Percentiles rank a stretch among this genome's conserved stretches.
These are phyloP conservation scores for Amesomyces nigricolor DNA, from an alignment of 2,329 filamentous ascomycete genomes.

Conservation along the genomic window DNA sequence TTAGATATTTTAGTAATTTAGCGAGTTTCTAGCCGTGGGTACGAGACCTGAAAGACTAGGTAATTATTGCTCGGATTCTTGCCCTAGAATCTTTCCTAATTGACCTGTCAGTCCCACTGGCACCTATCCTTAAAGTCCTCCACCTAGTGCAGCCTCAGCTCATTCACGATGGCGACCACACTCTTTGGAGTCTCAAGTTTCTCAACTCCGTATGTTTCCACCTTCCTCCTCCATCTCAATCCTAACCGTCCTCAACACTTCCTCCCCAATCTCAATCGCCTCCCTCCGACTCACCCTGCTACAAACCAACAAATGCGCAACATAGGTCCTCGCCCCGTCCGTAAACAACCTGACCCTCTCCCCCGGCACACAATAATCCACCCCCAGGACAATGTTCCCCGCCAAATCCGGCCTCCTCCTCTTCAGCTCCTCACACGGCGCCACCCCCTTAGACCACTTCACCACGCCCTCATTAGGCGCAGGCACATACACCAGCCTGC, in stretches of 20 bases:
- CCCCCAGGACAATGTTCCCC: slow-evolving; percentile 18
- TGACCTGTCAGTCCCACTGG: too few species aligned
- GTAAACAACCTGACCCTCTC: slow-evolving; percentile 18
- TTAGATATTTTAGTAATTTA: too few species aligned
- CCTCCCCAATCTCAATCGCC: slow-evolving; percentile 20
- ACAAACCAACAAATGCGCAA: slow-evolving; percentile 23
- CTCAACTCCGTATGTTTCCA: too few species aligned
- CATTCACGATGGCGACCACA: too few species aligned
- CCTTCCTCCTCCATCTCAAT: slow-evolving; percentile 13
- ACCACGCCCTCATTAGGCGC: slow-evolving; percentile 20
- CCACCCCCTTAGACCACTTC: slow-evolving; percentile 5
- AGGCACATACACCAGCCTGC: slow-evolving; percentile 24
- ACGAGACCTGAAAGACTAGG: too few species aligned
- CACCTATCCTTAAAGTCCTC: too few species aligned
- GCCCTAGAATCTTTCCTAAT: too few species aligned
- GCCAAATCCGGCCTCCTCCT: slow-evolving; percentile 18
- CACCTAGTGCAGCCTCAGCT: too few species aligned
- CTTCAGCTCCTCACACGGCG: slow-evolving; percentile 24
- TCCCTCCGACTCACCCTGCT: slow-evolving; percentile 20
- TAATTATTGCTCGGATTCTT: too few species aligned
- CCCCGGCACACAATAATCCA: slow-evolving; percentile 22
- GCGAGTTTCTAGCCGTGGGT: too few species aligned
- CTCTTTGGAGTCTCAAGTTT: too few species aligned
- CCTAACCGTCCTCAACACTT: slow-evolving; percentile 17
- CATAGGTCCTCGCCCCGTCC: slow-evolving; percentile 24